Conservation (phyloP, 345 rosid genomes). For the Salix caprea region DNA sequence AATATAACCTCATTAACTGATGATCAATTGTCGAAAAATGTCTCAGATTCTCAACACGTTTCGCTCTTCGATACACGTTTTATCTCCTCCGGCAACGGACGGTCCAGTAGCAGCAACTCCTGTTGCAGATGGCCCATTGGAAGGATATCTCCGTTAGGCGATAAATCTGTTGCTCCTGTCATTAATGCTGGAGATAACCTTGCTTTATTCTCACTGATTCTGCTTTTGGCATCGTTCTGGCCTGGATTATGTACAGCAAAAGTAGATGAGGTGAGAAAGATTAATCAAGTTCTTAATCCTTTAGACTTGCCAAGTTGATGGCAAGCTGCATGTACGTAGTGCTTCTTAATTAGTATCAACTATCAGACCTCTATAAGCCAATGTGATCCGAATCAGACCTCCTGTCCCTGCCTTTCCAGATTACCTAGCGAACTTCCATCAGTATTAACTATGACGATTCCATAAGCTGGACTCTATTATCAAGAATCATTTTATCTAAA, state of each 20-base stretch:
- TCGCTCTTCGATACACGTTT: background rate
- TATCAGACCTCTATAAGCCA: too few relatives aligned
- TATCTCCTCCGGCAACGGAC: constrained; percentile 15
- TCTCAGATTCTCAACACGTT: background rate
- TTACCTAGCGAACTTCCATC: too few relatives aligned
- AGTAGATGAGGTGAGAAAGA: background rate
- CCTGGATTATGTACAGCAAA: background rate
- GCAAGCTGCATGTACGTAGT: background rate
- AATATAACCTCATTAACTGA: background rate
- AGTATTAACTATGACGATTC: too few relatives aligned
- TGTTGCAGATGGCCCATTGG: background rate
- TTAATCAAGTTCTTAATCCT: background rate
- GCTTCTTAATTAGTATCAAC: background rate
- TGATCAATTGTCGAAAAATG: background rate
- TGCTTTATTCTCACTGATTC: background rate
- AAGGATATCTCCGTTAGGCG: constrained; percentile 10
- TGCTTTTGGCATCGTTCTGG: background rate
- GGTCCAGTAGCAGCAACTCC: constrained; percentile 4
- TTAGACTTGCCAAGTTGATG: background rate
- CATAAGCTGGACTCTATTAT: too few relatives aligned
- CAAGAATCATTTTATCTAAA: too few relatives aligned
- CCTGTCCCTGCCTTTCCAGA: too few relatives aligned
- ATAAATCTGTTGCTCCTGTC: background rate
- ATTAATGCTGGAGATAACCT: background rate
- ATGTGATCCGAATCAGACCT: too few relatives aligned